Evolutionary conservation across 345 rosid genomes (phyloP), one percentile per base, ranked within the genome.

Genomic region (Mercurialis annua): DNA sequence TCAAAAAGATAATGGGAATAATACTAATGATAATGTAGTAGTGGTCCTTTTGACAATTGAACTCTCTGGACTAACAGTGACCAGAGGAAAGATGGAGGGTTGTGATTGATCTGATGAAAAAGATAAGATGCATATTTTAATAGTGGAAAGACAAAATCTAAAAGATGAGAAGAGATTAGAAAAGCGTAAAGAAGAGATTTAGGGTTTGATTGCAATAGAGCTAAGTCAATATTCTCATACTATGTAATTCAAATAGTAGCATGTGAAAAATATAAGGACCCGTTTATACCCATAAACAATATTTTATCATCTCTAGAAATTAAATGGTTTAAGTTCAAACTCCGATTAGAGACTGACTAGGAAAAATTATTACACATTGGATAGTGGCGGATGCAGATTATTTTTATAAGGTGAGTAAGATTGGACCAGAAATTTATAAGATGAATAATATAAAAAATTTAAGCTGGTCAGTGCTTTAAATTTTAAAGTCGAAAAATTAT

Each of bases 221-320:
- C 7, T 11, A 60, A 74, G 92, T 89, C 85, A 84, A 89, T 80
- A 87, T 84, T 87, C 73, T 85, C 86, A 84, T 48, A 73, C 90
- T 47, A 27, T 50, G 42, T 56, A 57, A n/a, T n/a, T n/a, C n/a
- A n/a, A n/a, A n/a, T 49, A 73, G 73, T 81, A 72, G 64, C 34
- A 17, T 73, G 67, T 51, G 67, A 65, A 52, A 70, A 17, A 56
- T 54, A 56, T 75, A 78, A 71, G 70, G 83, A 80, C 72, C 66
- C 64, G 68, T 67, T 21, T 26, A 69, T 73, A 73, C 71, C n/a
- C n/a, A n/a, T n/a, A n/a, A n/a, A n/a, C n/a, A n/a, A n/a, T n/a
- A n/a, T n/a, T n/a, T n/a, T n/a, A n/a, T n/a, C n/a, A n/a, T n/a
- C n/a, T n/a, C n/a, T n/a, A n/a, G n/a, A n/a, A n/a, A n/a, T n/a